phyloP scores from a whole-genome alignment of 139 green algal genomes.

The Haematococcus sp. region DNA sequence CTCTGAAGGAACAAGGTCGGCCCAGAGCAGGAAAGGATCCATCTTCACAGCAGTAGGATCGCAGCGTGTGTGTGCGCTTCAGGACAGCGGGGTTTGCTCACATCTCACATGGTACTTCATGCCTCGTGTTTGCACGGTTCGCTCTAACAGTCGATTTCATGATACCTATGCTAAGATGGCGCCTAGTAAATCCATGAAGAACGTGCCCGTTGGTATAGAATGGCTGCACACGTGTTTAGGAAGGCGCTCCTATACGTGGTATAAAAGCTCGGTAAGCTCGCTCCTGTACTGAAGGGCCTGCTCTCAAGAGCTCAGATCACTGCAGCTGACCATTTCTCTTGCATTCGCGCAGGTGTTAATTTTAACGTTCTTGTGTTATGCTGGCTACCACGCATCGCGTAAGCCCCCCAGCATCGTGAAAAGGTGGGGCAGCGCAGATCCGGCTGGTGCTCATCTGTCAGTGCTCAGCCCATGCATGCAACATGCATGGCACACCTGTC shows the following conservation, averaged over 20 bases:
- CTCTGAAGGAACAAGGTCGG: too few species aligned
- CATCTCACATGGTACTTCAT: too few species aligned
- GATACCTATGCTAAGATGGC: too few species aligned
- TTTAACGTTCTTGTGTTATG: slow-evolving; percentile 91
- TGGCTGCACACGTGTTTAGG: slow-evolving; percentile 23
- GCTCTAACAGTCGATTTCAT: too few species aligned
- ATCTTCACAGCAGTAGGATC: too few species aligned
- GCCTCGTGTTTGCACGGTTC: too few species aligned
- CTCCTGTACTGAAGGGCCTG: neutral
- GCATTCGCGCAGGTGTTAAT: slow-evolving; percentile 62
- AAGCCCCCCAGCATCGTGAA: slow-evolving; percentile 95
- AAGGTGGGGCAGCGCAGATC: slow-evolving; percentile 27
- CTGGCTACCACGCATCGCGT: slow-evolving; percentile 84
- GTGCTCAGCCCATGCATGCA: too few species aligned
- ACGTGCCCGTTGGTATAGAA: slow-evolving; percentile 33
- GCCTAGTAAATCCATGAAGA: too few species aligned
- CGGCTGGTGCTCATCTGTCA: too few species aligned
- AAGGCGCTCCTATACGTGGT: slow-evolving; percentile 15
- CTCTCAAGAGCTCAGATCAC: neutral
- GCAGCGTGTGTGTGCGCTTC: too few species aligned
- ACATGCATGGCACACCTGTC: neutral
- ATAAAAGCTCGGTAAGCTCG: slow-evolving; percentile 17
- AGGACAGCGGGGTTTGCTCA: too few species aligned
- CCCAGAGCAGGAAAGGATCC: too few species aligned
- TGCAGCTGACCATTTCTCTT: neutral